phyloP scores from a whole-genome alignment of 177 flowering plant genomes.

The Tripterygium wilfordii region DNA sequence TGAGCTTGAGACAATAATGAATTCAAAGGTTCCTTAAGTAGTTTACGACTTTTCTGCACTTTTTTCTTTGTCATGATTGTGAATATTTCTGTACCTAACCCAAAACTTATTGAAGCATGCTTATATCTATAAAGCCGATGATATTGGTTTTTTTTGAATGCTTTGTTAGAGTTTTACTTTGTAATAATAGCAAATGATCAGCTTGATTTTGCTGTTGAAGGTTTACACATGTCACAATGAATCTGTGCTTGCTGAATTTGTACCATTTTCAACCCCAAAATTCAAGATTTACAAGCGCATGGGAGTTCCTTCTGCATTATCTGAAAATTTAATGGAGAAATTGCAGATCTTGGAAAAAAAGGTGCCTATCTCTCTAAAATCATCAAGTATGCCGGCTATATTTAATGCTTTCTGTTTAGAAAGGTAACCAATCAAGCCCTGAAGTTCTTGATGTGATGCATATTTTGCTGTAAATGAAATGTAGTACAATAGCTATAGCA shows the following conservation, averaged over 20 bases:
- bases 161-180: neutral
- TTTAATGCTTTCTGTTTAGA: neutral
- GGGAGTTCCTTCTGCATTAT: slow-evolving; percentile 24
- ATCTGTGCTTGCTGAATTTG: slow-evolving; percentile 49
- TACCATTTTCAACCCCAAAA: slow-evolving; percentile 49
- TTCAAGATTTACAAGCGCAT: slow-evolving; percentile 29
- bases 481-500: too few species aligned
- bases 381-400: too few species aligned
- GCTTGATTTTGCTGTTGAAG: slow-evolving; percentile 25
- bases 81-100: too few species aligned
- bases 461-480: too few species aligned
- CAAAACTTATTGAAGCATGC: too few species aligned
- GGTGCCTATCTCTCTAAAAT: slow-evolving; percentile 26
- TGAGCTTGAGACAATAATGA: slow-evolving; percentile 63
- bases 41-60: too few species aligned
- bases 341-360: slow-evolving; percentile 27
- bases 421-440: too few species aligned
- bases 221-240: slow-evolving; percentile 57
- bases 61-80: neutral
- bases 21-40: slow-evolving; percentile 81
- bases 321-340: slow-evolving; percentile 6
- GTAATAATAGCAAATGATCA: neutral
- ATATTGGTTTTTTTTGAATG: neutral
- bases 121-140: too few species aligned
- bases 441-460: too few species aligned